Evolutionary conservation across 176 grass and related monocot genomes (phyloP), one percentile per base, ranked within the genome.

Genomic region (Olyra latifolia): DNA sequence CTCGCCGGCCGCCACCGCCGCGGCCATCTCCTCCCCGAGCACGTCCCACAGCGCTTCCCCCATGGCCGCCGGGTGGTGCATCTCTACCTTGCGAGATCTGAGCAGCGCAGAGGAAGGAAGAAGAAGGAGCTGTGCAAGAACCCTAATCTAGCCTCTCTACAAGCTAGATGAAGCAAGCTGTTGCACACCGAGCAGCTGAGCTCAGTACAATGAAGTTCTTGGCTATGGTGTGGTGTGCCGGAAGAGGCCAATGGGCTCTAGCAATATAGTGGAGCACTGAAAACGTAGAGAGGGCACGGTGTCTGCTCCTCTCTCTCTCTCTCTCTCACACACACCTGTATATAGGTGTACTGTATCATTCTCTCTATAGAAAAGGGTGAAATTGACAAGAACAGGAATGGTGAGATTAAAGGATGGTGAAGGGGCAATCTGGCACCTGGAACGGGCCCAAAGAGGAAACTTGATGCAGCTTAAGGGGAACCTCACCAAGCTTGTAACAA

Each of bases 41-140:
- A 99, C 77, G 44, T 95, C 96, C 92, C 90, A 95, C 70, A 89
- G 62, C 67, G 82, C 80, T 35, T 97, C 94, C 19, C 88, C 86
- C 86, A 98, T 83, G 75, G 67, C 80, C 69, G 71, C 80, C 76
- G 82, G 79, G 60, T 80, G 84, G 46, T 82, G 86, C 62, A 69
- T 85, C 25, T 3, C 7, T 6, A n/a, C 20, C 29, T 23, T 4
- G 0, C 11, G 40, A 70, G 58, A 69, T 62, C 15, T 39, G 19
- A 41, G 14, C 61, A 59, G 8, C 3, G 50, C 13, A 30, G 17
- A 35, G 57, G 29, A 43, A 16, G 35, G 19, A 35, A 20, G 43
- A 57, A 13, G 28, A 23, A n/a, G 1, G 9, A 79, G 11, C 35
- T 54, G 17, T 3, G 22, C 24, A 76, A 62, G 66, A 71, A 55